Conservation (phyloP, 805 yeast genomes). For the Saturnispora diversa region DNA sequence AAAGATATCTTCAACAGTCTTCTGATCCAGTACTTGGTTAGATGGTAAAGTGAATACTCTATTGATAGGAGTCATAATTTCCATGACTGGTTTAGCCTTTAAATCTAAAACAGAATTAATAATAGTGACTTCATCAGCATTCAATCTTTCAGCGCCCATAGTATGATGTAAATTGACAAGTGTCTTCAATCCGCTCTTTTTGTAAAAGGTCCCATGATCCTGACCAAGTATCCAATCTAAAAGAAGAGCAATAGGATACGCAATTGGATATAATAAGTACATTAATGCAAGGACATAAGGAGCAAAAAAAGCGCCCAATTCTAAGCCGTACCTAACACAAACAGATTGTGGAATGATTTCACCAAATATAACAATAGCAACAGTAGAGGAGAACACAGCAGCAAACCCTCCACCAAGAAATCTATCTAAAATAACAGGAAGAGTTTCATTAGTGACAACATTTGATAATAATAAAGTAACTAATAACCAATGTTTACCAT, state of each 20-base stretch:
- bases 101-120: constrained; percentile 89
- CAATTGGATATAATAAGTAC: constrained; percentile 87
- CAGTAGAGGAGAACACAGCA: constrained; percentile 91
- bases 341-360: constrained; percentile 93
- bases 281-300: constrained; percentile 80
- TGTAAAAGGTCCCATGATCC: constrained; percentile 93
- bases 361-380: constrained; percentile 87
- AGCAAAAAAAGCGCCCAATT: constrained; percentile 82
- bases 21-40: constrained; percentile 74
- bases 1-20: constrained; percentile 78
- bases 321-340: constrained; percentile 87
- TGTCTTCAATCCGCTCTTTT: constrained; percentile 87
- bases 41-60: constrained; percentile 85
- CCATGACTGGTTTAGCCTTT: constrained; percentile 79
- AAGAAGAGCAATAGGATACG: constrained; percentile 79
- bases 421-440: constrained; percentile 88
- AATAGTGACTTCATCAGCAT: constrained; percentile 93
- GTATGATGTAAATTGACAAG: constrained; percentile 87
- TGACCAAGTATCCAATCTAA: constrained; percentile 83
- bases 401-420: constrained; percentile 97
- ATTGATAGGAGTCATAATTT: constrained; percentile 90
- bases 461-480: constrained; percentile 80
- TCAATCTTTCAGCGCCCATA: constrained; percentile 90
- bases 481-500: constrained; percentile 94
- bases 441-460: constrained; percentile 88